A percentile compares a stretch with the other conserved stretches of the same genome.
Conservation (phyloP, 1,139 yeast genomes). For the Kurtzmaniella natalensis region DNA sequence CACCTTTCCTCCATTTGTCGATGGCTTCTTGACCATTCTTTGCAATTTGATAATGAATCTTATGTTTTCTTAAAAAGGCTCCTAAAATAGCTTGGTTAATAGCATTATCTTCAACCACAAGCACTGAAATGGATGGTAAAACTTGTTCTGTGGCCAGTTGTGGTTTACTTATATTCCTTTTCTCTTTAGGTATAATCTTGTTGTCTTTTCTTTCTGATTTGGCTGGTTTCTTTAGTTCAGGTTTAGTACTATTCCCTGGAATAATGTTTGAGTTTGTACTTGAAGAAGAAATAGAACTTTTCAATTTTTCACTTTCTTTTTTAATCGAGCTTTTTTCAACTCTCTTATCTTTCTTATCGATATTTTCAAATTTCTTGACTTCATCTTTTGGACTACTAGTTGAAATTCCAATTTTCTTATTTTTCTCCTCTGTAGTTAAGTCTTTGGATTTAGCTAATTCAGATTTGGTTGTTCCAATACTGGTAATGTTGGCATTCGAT, state of each 20-base stretch:
- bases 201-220: no score
- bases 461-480: no score
- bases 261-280: no score
- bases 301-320: background rate
- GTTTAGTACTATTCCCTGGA: no score
- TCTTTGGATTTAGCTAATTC: no score
- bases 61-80: slow-evolving; percentile 82
- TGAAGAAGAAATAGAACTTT: no score
- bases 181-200: no score
- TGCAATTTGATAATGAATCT: slow-evolving; percentile 81
- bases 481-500: slow-evolving; percentile 13
- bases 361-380: background rate
- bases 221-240: no score
- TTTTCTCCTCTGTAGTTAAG: no score
- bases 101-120: slow-evolving; percentile 94
- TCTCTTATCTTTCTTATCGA: background rate
- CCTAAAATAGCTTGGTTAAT: slow-evolving; percentile 92
- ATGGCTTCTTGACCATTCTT: slow-evolving; percentile 91
- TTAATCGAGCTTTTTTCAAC: background rate
- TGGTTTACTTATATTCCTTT: no score
- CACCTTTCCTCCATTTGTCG: slow-evolving; percentile 89
- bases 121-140: slow-evolving; percentile 78
- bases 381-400: no score
- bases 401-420: no score
- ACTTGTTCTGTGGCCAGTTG: slow-evolving; percentile 42